Conservation (phyloP, 169 alveolate species). For the Cardiosporidium cionae region DNA sequence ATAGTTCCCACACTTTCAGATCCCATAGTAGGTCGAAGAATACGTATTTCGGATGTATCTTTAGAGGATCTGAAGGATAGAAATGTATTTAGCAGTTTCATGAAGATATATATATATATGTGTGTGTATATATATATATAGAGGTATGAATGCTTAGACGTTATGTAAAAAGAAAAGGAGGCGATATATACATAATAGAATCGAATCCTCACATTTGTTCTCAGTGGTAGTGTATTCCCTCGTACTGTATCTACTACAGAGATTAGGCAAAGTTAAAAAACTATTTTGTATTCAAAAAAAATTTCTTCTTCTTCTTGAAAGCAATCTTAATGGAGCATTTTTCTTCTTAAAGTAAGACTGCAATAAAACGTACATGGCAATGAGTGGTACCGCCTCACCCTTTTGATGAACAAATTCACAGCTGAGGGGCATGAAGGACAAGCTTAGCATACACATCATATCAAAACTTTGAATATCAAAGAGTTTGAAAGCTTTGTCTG, state of each 20-base stretch:
- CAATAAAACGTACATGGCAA: slow-evolving; percentile 60
- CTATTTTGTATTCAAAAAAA: too few relatives aligned
- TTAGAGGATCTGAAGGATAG: slow-evolving; percentile 16
- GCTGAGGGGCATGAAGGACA: slow-evolving; percentile 49
- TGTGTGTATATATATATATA: slow-evolving; percentile 10
- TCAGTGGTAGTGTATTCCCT: neutral
- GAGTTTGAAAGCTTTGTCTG: slow-evolving; percentile 64
- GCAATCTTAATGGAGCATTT: too few relatives aligned
- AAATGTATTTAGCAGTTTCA: neutral
- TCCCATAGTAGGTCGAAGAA: slow-evolving; percentile 14
- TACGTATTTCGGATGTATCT: slow-evolving; percentile 5
- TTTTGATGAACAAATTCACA: slow-evolving; percentile 49
- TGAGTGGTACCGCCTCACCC: slow-evolving; percentile 34
- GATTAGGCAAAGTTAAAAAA: too few relatives aligned
- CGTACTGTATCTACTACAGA: too few relatives aligned
- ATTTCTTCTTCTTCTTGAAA: too few relatives aligned
- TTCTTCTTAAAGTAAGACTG: too few relatives aligned
- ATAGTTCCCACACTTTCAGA: neutral
- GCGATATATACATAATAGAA: slow-evolving; percentile 26
- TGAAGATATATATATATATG: neutral
- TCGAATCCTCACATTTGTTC: slow-evolving; percentile 16
- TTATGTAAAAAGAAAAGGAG: slow-evolving; percentile 6
- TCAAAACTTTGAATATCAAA: slow-evolving; percentile 33
- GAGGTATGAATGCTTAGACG: slow-evolving; percentile 18
- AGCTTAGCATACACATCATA: slow-evolving; percentile 41